Evolutionary conservation across 345 rosid genomes (phyloP).

Genomic region (Hibiscus tridactylites): DNA sequence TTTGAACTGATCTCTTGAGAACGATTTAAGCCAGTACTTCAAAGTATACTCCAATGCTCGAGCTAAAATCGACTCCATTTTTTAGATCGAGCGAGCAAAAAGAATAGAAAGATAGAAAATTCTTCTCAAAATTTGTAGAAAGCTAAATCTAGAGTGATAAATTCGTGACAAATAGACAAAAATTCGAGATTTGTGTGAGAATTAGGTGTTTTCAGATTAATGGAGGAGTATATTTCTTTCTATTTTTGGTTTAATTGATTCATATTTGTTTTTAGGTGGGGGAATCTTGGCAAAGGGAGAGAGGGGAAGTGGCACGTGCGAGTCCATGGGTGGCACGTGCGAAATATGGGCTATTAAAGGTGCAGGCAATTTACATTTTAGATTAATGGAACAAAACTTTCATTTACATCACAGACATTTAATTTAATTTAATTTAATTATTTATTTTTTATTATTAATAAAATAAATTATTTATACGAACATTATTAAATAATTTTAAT

Average conservation of each 20-base stretch:
- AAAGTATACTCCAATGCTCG: constrained; percentile 98
- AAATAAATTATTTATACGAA: too few relatives aligned
- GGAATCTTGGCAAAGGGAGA: constrained; percentile 1
- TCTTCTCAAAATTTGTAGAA: background rate
- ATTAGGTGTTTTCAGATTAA: constrained; percentile 9
- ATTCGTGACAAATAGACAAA: constrained; percentile 20
- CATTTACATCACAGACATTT: too few relatives aligned
- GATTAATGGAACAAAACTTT: too few relatives aligned
- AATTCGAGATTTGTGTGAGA: background rate
- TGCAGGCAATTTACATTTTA: background rate
- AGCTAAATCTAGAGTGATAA: background rate
- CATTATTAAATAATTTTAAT: too few relatives aligned
- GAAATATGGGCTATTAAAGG: constrained; percentile 7
- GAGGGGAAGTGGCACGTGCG: constrained; percentile 10
- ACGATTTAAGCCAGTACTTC: constrained; percentile 99
- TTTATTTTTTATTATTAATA: too few relatives aligned
- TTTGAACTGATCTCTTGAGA: constrained; percentile 94
- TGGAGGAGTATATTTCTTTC: background rate
- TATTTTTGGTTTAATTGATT: background rate
- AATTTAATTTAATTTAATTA: too few relatives aligned
- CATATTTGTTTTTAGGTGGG: background rate
- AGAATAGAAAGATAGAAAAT: background rate
- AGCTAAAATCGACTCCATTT: constrained; percentile 92
- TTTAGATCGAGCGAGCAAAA: background rate
- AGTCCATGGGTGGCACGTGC: constrained; percentile 15